phyloP scores from a whole-genome alignment of 371 early-diverging fungal genomes.

The Choanephora cucurbitarum region DNA sequence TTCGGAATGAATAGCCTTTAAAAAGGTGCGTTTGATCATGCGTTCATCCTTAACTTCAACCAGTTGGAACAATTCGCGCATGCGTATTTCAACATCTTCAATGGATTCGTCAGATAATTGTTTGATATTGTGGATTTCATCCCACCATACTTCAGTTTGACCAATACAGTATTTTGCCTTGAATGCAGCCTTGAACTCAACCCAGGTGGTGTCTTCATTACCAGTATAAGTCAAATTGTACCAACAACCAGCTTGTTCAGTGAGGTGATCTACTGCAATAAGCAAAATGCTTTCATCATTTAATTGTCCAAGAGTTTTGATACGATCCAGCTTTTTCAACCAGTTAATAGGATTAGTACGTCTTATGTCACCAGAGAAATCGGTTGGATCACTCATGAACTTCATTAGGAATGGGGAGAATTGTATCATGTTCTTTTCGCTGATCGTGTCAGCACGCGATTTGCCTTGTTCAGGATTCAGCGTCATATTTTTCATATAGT shows the following conservation, averaged over 20 bases:
- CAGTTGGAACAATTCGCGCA: conserved; percentile 1
- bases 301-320: not conserved
- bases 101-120: not conserved
- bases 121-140: not conserved
- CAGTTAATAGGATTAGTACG: not conserved
- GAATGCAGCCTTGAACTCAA: not conserved
- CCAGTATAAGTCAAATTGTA: not conserved
- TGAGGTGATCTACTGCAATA: not conserved
- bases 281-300: not conserved
- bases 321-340: not conserved
- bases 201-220: not conserved
- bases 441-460: not conserved
- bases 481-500: not conserved
- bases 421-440: not conserved
- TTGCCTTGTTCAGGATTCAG: not conserved
- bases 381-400: not conserved
- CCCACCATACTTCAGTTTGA: not conserved
- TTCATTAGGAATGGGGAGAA: not conserved
- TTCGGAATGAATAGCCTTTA: not conserved
- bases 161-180: not conserved
- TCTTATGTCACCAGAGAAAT: not conserved
- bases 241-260: not conserved
- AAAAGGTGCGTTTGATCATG: conserved; percentile 5
- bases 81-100: conserved; percentile 4
- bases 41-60: not conserved